Evolutionary conservation across 139 green algal genomes (phyloP), one percentile per base, ranked within the genome.

Genomic region (Astrephomene gubernaculifera): DNA sequence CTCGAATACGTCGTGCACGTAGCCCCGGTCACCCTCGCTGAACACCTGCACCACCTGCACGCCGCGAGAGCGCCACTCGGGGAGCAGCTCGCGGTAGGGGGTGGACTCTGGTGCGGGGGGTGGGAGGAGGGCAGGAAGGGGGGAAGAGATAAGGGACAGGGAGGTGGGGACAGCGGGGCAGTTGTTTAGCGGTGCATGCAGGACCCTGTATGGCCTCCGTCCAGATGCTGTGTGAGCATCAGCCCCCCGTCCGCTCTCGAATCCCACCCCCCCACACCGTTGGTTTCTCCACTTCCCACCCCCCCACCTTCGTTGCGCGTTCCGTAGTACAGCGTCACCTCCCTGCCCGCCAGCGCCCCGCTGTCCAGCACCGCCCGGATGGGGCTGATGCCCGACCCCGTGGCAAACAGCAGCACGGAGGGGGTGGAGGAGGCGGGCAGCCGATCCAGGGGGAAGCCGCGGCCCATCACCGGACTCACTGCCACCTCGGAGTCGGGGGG

Each of bases 361-460:
- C 91, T 95, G 80, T 96, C 93, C 61, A 97, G 96, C n/a, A 97
- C 86, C 1, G 95, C 92, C 33, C 90, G 91, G 61, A 98, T 93
- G 36, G 95, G 95, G 52, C 82, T 92, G 85, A 98, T 96, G 68
- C 95, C 94, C 35, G 84, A 85, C 19, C 90, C 90, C 25, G 89
- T 90, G 41, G 95, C 95, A 86, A 98, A 97, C 52, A 91, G 41
- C n/a, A 91, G 82, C 76, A 91, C 82, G 3, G 87, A 71, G 52
- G 19, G 81, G 83, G 80, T 92, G 89, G 10, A 95, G 69, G 87
- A 83, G 12, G 92, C 79, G 25, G 96, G 91, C 35, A 97, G 91
- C 10, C 84, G 83, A 35, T 98, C 95, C 29, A 98, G 78, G 9
- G 91, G 88, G 88, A 99, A 99, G 36, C 97, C 97, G 71, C 97